Base-by-base conservation (phyloP, 768 basidiomycete species). In the Sistotremastrum suecicum region DNA sequence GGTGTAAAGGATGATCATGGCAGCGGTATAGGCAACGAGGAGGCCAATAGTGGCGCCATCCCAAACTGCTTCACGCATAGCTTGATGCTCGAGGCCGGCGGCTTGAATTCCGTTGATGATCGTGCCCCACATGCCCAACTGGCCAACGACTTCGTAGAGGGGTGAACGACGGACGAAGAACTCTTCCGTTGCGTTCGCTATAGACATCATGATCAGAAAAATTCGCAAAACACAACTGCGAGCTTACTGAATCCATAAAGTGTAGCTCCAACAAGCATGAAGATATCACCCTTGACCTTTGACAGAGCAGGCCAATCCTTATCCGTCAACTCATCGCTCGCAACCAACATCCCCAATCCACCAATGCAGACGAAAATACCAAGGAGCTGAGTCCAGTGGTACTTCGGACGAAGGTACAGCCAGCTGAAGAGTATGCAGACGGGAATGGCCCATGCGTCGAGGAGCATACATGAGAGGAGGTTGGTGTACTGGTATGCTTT, bases 391-490 rank as follows among this genome's bases (percentile, higher is more conserved):
- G 83, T 85, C 82, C 82, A 87, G 48, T 84, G 82, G 58, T 84
- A 89, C 57, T 59, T 75, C 10, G 77, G 74, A 34, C 80, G 74
- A 75, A 90, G 78, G 63, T 85, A 90, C 6, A 90, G 44, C 76
- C 79, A 91, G 32, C 78, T 79, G 62, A 90, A 78, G 63, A 84
- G 71, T 58, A 90, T 65, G 60, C 88, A 90, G 8, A 84, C 74
- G 29, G 88, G 88, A 54, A 88, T 91, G 1, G 88, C 88, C 87
- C 86, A 89, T 44, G 87, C 85, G 56, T 90, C 86, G 41, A 91
- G 77, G n/a, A 91, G 73, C 84, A 89, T 89, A 61, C 84, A 87
- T 1, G 88, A 90, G 40, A 91, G 66, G 3, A 91, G 64, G 52
- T 84, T 85, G 34, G 88, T 90, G 65, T 83, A 89, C 64, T 86